These are phyloP conservation scores for Sphaceloma murrayae DNA, from an alignment of 2,329 filamentous ascomycete genomes.

Conservation along the genomic window DNA sequence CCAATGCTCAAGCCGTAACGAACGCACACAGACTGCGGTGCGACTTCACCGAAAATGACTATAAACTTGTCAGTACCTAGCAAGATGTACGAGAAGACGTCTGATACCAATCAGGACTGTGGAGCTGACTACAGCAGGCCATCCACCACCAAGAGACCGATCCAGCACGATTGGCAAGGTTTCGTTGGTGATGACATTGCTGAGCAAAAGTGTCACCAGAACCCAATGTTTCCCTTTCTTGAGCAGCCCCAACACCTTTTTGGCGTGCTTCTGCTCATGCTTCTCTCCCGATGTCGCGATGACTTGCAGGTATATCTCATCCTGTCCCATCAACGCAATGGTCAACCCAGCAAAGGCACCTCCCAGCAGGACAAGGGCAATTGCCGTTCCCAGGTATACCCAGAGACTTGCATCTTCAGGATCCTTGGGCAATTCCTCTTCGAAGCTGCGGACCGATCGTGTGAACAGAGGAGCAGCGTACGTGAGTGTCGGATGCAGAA, in stretches of 20 bases:
- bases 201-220: slow-evolving; percentile 80
- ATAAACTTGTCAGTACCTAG: slow-evolving; percentile 21
- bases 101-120: slow-evolving; percentile 89
- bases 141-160: slow-evolving; percentile 83
- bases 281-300: slow-evolving; percentile 77
- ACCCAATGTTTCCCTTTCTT: slow-evolving; percentile 96
- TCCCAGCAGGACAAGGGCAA: slow-evolving; percentile 72
- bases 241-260: slow-evolving; percentile 67
- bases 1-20: slow-evolving; percentile 93
- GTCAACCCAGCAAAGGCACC: slow-evolving; percentile 93
- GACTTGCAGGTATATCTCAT: slow-evolving; percentile 95
- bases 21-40: slow-evolving; percentile 92
- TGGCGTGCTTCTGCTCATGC: slow-evolving; percentile 76
- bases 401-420: slow-evolving; percentile 55
- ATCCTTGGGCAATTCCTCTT: slow-evolving; percentile 23
- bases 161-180: slow-evolving; percentile 92
- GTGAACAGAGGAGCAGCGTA: slow-evolving; percentile 19
- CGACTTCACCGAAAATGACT: slow-evolving; percentile 98
- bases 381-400: slow-evolving; percentile 70
- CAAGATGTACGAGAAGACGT: no score
- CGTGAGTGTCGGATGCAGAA: slow-evolving; percentile 18
- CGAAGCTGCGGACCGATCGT: slow-evolving; percentile 17
- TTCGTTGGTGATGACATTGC: slow-evolving; percentile 97
- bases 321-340: slow-evolving; percentile 72
- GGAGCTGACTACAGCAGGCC: slow-evolving; percentile 86